Evolutionary conservation across 805 yeast species (phyloP), one percentile per base, ranked within the genome.

Genomic region (Lachancea sp.): DNA sequence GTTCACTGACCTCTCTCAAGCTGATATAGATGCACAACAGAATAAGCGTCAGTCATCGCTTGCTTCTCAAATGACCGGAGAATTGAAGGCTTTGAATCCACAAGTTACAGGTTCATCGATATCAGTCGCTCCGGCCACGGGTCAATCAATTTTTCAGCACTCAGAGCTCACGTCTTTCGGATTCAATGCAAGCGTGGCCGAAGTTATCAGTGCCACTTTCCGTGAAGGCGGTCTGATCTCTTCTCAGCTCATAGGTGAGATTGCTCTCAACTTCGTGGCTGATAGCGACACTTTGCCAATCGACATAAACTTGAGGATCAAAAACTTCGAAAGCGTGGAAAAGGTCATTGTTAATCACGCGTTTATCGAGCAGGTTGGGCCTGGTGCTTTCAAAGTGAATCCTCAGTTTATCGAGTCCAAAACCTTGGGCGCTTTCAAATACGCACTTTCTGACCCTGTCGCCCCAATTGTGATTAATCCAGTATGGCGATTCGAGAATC

Each of bases 401-500:
- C 78, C 82, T 18, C 63, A 66, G 3, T 70, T 72, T 38, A 78
- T 84, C 36, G 63, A 76, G 32, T 72, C 80, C 35, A 78, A 79
- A 56, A 82, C 95, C 1, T 70, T 85, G 31, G 95, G 95, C 22
- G 95, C 90, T 0, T 67, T 90, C 54, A 86, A 86, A 61, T 91
- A 90, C 60, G 72, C 82, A 60, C 58, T 77, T 41, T 73, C 73
- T 35, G 67, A 71, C 44, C 67, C 71, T 47, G 61, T 67, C 13
- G 77, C 82, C 9, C 97, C 98, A 11, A 64, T 91, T 20, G 63
- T 77, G 25, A 73, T 91, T 38, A 73, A 79, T 33, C 96, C 96
- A 35, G 78, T 83, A 37, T 93, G 98, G 98, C 84, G 89, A 58
- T 84, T 83, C 59, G 96, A 90, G 62, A 74, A 75, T 16, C 81